Evolutionary conservation across 495 filamentous ascomycete genomes (phyloP).

Genomic region (Daldinia decipiens): DNA sequence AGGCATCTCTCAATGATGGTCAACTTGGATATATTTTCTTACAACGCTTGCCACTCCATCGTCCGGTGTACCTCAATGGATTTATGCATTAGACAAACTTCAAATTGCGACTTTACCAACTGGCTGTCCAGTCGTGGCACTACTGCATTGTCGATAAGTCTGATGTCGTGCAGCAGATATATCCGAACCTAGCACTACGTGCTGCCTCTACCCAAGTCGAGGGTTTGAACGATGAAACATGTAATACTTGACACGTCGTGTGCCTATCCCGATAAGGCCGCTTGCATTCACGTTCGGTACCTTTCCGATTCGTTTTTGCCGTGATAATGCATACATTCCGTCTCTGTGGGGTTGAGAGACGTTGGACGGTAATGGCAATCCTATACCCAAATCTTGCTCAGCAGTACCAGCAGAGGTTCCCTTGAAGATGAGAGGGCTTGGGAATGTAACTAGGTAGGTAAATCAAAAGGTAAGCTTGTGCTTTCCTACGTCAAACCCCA

Average conservation of each 20-base stretch:
- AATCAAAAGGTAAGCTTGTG: conserved; percentile 19
- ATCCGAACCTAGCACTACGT: conserved; percentile 14
- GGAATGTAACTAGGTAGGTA: neutral
- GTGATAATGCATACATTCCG: neutral
- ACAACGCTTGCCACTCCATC: neutral
- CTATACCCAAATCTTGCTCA: neutral
- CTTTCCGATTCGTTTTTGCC: conserved; percentile 16
- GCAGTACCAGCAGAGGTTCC: neutral
- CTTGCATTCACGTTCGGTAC: conserved; percentile 3
- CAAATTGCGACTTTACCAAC: neutral
- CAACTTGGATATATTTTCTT: neutral
- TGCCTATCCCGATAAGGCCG: conserved; percentile 16
- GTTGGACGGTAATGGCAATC: conserved; percentile 8
- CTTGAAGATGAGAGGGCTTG: neutral
- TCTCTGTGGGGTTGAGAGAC: conserved; percentile 8
- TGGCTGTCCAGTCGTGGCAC: neutral
- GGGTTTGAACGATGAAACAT: conserved; percentile 11
- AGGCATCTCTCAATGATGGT: neutral
- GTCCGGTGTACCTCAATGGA: neutral
- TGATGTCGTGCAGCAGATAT: conserved; percentile 16
- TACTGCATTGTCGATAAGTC: neutral
- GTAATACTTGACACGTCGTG: conserved; percentile 10
- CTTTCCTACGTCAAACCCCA: conserved; percentile 10
- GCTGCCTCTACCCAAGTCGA: conserved; percentile 5
- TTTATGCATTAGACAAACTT: neutral